phyloP scores from a whole-genome alignment of 768 basidiomycete species.

The Lentinula sp. region DNA sequence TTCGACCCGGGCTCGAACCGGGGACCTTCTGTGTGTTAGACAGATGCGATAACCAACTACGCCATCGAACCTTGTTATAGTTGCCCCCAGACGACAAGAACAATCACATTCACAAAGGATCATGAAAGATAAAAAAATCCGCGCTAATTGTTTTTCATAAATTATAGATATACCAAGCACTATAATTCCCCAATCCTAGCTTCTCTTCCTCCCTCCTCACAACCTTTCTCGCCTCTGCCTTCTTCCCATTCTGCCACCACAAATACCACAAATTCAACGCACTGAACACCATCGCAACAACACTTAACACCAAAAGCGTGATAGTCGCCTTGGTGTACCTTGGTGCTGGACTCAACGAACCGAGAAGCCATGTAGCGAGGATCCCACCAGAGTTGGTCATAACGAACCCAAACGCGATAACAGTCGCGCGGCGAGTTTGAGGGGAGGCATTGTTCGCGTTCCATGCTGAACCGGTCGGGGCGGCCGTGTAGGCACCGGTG shows the following conservation, averaged over 20 bases:
- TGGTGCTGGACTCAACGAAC: conserved; percentile 21
- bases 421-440: conserved; percentile 43
- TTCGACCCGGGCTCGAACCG: conserved; percentile 9
- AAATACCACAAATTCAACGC: conserved; percentile 18
- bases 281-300: conserved; percentile 15
- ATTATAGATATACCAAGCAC: conserved; percentile 24
- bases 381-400: conserved; percentile 57
- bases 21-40: conserved; percentile 49
- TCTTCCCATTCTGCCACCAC: conserved; percentile 16
- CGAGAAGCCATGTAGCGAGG: conserved; percentile 55
- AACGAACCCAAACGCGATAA: conserved; percentile 51
- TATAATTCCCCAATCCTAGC: conserved; percentile 18
- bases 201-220: conserved; percentile 15
- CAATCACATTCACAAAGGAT: not conserved
- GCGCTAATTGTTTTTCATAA: conserved; percentile 10
- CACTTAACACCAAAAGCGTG: conserved; percentile 8
- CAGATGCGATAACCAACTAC: conserved; percentile 84
- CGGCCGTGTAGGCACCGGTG: conserved; percentile 23
- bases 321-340: conserved; percentile 15
- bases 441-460: conserved; percentile 32
- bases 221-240: conserved; percentile 15
- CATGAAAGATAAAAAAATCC: conserved; percentile 10
- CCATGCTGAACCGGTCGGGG: conserved; percentile 29
- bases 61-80: conserved; percentile 45
- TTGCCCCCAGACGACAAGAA: too few species aligned